Conservation (phyloP, 2,329 filamentous ascomycete genomes). For the Rutstroemia sp. region DNA sequence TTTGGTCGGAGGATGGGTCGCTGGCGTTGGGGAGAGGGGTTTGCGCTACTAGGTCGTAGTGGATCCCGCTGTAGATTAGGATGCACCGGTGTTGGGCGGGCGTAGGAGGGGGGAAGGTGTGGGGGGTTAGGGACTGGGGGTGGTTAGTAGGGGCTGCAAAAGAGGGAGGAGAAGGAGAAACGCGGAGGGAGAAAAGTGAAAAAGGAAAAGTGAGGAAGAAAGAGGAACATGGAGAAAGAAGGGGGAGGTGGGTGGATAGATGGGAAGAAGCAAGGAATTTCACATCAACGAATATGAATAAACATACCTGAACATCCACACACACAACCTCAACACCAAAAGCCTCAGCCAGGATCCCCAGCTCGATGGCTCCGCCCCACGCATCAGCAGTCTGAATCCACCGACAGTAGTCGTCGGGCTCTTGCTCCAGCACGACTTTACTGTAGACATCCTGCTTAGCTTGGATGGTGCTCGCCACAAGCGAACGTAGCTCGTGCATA, state of each 20-base stretch:
- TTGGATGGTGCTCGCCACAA: conserved; percentile 75
- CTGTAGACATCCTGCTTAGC: conserved; percentile 65
- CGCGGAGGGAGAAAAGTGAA: too few species aligned
- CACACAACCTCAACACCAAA: conserved; percentile 82
- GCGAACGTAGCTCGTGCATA: conserved; percentile 65
- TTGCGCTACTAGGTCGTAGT: conserved; percentile 83
- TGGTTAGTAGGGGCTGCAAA: too few species aligned
- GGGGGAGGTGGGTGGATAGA: background rate
- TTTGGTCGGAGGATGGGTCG: conserved; percentile 69
- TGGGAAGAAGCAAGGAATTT: background rate
- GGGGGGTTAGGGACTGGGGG: conserved; percentile 46
- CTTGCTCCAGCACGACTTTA: conserved; percentile 64
- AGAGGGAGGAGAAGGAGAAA: too few species aligned
- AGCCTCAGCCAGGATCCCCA: conserved; percentile 75
- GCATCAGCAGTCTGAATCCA: conserved; percentile 74
- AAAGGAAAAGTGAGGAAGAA: too few species aligned
- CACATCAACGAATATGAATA: background rate
- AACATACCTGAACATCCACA: conserved; percentile 62
- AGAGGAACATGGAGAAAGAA: too few species aligned
- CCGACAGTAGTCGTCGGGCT: conserved; percentile 67
- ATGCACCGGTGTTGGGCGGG: conserved; percentile 51
- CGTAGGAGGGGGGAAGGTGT: conserved; percentile 64
- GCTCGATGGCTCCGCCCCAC: conserved; percentile 90
- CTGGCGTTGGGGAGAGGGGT: conserved; percentile 46
- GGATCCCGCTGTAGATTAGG: conserved; percentile 84